A percentile compares a stretch with the other conserved stretches of the same genome.
Evolutionary conservation across 495 filamentous ascomycete species (phyloP).

Genomic region (Jackrogersella multiformis): DNA sequence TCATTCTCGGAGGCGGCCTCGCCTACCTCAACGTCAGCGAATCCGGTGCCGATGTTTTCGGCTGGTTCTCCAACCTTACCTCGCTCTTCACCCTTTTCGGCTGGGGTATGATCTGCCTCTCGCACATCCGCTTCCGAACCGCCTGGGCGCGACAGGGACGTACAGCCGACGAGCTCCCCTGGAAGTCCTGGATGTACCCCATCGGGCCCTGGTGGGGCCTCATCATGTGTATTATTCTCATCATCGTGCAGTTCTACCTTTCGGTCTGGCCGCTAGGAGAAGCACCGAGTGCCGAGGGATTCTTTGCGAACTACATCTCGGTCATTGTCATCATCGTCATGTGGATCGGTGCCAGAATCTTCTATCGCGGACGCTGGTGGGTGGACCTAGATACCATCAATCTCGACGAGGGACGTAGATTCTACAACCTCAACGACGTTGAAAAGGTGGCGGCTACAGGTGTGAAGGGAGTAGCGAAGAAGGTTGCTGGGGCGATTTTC

Average conservation of each 20-base stretch:
- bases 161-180: conserved; percentile 52
- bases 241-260: conserved; percentile 62
- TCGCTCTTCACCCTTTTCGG: conserved; percentile 76
- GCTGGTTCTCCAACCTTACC: conserved; percentile 70
- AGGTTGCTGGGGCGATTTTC: conserved; percentile 18
- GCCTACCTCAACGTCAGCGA: conserved; percentile 64
- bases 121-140: conserved; percentile 69
- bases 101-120: conserved; percentile 77
- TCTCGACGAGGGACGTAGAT: conserved; percentile 56
- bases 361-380: conserved; percentile 66
- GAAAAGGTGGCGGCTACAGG: conserved; percentile 37
- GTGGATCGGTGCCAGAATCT: conserved; percentile 47
- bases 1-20: conserved; percentile 60
- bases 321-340: conserved; percentile 60
- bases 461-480: conserved; percentile 24
- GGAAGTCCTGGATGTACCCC: conserved; percentile 60
- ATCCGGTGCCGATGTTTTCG: conserved; percentile 53
- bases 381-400: conserved; percentile 62
- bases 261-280: conserved; percentile 64
- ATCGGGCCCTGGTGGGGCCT: conserved; percentile 66
- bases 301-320: conserved; percentile 70
- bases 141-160: conserved; percentile 61
- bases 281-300: conserved; percentile 53
- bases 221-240: conserved; percentile 60
- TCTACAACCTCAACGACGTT: conserved; percentile 54